phyloP scores from a whole-genome alignment of 1,284 basidiomycete species.

The Neonothopanus nambi region DNA sequence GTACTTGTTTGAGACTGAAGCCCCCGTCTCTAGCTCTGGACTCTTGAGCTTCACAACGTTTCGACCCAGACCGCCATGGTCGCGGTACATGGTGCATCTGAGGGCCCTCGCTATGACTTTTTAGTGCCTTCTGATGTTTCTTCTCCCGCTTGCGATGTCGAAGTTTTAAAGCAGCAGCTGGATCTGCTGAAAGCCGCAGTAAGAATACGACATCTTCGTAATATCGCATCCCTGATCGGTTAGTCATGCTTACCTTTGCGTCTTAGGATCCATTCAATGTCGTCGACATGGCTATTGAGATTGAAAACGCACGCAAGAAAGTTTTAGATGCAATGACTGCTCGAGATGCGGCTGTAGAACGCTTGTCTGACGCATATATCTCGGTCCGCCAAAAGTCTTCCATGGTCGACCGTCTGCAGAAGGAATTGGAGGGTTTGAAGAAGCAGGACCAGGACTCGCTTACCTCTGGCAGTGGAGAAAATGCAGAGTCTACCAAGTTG shows the following conservation, averaged over 20 bases:
- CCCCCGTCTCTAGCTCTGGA: too few species aligned
- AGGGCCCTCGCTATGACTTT: too few species aligned
- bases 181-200: conserved; percentile 7
- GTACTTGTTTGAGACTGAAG: too few species aligned
- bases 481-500: conserved; percentile 23
- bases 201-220: neutral
- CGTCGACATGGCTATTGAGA: conserved; percentile 51
- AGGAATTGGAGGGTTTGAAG: conserved; percentile 32
- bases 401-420: conserved; percentile 49
- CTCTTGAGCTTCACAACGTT: too few species aligned
- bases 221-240: conserved; percentile 1
- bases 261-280: conserved; percentile 41
- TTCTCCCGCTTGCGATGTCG: neutral
- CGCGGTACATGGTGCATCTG: too few species aligned
- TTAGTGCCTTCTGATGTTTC: too few species aligned
- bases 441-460: neutral
- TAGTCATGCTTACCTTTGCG: neutral
- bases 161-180: conserved; percentile 2
- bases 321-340: conserved; percentile 60
- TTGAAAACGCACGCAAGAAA: conserved; percentile 56
- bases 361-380: conserved; percentile 60
- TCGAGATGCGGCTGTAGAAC: conserved; percentile 62
- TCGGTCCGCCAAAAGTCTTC: conserved; percentile 61
- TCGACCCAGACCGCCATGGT: too few species aligned
- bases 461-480: conserved; percentile 7